Base-by-base conservation (phyloP, 345 rosid species). In the Moricandia arvensis region DNA sequence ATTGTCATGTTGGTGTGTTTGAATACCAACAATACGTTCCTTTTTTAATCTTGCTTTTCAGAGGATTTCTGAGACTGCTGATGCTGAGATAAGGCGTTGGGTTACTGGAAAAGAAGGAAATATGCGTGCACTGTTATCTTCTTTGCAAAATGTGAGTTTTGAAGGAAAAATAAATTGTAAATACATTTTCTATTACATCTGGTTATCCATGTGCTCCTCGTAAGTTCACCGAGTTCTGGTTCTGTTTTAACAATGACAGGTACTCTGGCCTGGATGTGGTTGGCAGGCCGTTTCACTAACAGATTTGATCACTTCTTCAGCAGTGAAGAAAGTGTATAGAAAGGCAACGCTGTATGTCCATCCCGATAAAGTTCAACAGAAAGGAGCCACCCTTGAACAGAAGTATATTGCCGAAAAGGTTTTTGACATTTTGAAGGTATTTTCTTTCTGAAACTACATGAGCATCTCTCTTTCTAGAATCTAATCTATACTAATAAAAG, bases 311-410 rank as follows among this genome's bases (percentile, higher is more conserved):
- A 89, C 97, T 69, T 87, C 98, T 51, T 15, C 85, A 18, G 84
- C 96, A 7, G 99, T 96, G 47, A 96, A 93, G 83, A 93, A 93
- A 68, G 95, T 89, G 1, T 96, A 89, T 71, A 85, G 90, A 67
- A 96, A 86, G 87, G 95, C 99, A 78, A 82, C 90, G 6, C 69
- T 93, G 63, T 87, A 75, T 73, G 85, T 96, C 59, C 98, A 96
- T 80, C 99, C 98, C n/a, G 99, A 96, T 68, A 96, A 96, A 35
- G 99, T 93, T 75, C 98, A 93, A 76, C 99, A 92, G 83, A 95
- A 92, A 80, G 98, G 98, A 71, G 94, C 98, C 64, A 91, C 83
- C 41, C 80, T 91, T 78, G 85, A 88, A 72, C 97, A 96, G 58
- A 93, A 93, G 73, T 96, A 88, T 80, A 88, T 76, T 30, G 98